phyloP scores from a whole-genome alignment of 1,284 basidiomycete genomes.

The Microbotryomycetes sp. region DNA sequence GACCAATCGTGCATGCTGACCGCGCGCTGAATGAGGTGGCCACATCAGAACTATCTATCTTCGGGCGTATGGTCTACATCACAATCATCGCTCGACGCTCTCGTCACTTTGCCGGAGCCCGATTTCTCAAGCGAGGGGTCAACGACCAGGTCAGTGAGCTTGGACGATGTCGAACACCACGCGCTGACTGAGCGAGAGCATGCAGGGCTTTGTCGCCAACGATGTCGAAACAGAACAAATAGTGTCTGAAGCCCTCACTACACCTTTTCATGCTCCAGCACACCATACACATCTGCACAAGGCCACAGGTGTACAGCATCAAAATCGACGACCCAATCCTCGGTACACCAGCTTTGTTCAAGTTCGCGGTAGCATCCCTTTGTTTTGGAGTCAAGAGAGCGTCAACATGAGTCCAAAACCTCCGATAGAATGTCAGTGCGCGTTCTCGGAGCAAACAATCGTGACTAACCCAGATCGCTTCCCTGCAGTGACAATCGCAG shows the following conservation, averaged over 20 bases:
- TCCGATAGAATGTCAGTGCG: slow-evolving; percentile 78
- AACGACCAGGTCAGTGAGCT: slow-evolving; percentile 66
- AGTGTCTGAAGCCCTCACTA: slow-evolving; percentile 87
- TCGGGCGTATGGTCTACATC: slow-evolving; percentile 84
- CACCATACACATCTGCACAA: background rate
- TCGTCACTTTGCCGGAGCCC: slow-evolving; percentile 89
- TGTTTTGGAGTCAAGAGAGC: slow-evolving; percentile 31
- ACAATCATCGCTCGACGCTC: slow-evolving; percentile 91
- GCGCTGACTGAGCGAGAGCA: background rate
- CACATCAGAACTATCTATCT: slow-evolving; percentile 71
- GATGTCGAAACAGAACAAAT: slow-evolving; percentile 99
- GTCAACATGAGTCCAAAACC: slow-evolving; percentile 78
- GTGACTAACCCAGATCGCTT: slow-evolving; percentile 11
- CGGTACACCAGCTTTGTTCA: slow-evolving; percentile 88
- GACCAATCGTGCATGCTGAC: background rate
- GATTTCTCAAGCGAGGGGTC: slow-evolving; percentile 90
- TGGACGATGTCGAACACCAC: no score
- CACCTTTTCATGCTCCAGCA: slow-evolving; percentile 70
- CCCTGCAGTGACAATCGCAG: slow-evolving; percentile 74
- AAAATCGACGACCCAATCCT: slow-evolving; percentile 56
- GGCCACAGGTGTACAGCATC: slow-evolving; percentile 31
- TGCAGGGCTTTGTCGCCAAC: slow-evolving; percentile 91
- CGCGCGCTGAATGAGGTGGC: background rate
- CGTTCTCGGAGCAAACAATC: background rate
- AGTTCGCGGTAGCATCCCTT: slow-evolving; percentile 75